Evolutionary conservation across 2,329 filamentous ascomycete genomes (phyloP).

Genomic region (Neurospora crassa): DNA sequence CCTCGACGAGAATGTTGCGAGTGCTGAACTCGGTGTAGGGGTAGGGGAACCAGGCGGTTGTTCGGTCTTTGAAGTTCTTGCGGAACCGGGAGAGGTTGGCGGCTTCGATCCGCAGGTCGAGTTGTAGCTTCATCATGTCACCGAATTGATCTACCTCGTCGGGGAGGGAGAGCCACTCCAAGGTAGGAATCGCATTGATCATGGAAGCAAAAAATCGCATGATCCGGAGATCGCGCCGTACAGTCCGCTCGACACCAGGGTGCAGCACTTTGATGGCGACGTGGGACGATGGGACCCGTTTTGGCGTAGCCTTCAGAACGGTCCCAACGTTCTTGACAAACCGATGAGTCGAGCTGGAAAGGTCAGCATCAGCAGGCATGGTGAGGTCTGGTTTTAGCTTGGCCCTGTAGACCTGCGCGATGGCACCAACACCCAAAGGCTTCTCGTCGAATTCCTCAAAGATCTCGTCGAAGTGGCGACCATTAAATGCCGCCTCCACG

Average conservation of each 20-base stretch:
- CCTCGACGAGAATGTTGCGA: slow-evolving; percentile 83
- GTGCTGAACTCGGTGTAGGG: slow-evolving; percentile 91
- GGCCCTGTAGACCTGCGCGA: slow-evolving; percentile 95
- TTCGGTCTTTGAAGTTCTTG: slow-evolving; percentile 78
- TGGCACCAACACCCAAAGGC: slow-evolving; percentile 87
- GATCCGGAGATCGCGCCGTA: slow-evolving; percentile 83
- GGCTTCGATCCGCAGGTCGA: slow-evolving; percentile 90
- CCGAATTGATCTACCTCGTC: slow-evolving; percentile 92
- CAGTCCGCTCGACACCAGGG: slow-evolving; percentile 78
- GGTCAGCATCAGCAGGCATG: slow-evolving; percentile 48
- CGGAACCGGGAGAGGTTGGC: slow-evolving; percentile 84
- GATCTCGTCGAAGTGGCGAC: slow-evolving; percentile 74
- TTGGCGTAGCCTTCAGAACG: slow-evolving; percentile 76
- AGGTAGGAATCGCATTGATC: slow-evolving; percentile 82
- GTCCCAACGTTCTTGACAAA: slow-evolving; percentile 64
- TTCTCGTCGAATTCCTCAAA: slow-evolving; percentile 91
- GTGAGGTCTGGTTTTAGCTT: slow-evolving; percentile 76
- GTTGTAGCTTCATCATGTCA: slow-evolving; percentile 97
- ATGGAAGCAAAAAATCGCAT: slow-evolving; percentile 84
- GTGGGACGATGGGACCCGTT: slow-evolving; percentile 78
- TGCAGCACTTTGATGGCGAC: slow-evolving; percentile 96
- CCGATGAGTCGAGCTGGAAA: slow-evolving; percentile 32
- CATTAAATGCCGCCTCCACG: slow-evolving; percentile 73
- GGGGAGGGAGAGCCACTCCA: slow-evolving; percentile 93
- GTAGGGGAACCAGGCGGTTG: slow-evolving; percentile 94